Percentiles rank a stretch among this genome's conserved stretches.
Evolutionary conservation across 1,139 yeast species (phyloP).

Genomic region (Blastobotrys arbuscula): DNA sequence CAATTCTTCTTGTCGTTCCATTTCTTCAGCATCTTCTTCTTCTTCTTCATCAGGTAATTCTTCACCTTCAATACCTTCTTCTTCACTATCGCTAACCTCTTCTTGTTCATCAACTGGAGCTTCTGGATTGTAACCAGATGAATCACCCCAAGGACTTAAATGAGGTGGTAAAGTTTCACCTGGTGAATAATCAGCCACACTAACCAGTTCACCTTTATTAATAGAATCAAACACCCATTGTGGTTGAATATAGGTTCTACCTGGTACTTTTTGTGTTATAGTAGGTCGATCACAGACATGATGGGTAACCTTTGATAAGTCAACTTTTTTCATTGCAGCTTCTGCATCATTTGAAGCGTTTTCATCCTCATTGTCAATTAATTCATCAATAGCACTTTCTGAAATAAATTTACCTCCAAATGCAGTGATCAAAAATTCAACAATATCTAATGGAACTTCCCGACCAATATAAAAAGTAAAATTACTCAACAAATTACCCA

Average conservation of each 20-base stretch:
- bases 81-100: slow-evolving; percentile 44
- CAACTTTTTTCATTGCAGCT: slow-evolving; percentile 40
- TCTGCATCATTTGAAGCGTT: slow-evolving; percentile 25
- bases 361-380: slow-evolving; percentile 37
- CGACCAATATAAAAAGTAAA: slow-evolving; percentile 87
- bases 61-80: slow-evolving; percentile 36
- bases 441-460: slow-evolving; percentile 88
- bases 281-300: slow-evolving; percentile 93
- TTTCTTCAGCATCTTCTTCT: slow-evolving; percentile 34
- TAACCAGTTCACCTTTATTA: slow-evolving; percentile 66
- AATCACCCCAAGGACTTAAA: slow-evolving; percentile 98
- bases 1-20: slow-evolving; percentile 72
- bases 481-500: slow-evolving; percentile 61
- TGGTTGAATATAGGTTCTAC: slow-evolving; percentile 92
- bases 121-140: slow-evolving; percentile 82
- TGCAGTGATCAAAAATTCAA: slow-evolving; percentile 81
- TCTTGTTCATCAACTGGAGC: slow-evolving; percentile 40
- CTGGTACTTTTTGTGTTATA: slow-evolving; percentile 68
- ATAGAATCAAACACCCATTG: slow-evolving; percentile 96
- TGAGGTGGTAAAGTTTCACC: slow-evolving; percentile 97
- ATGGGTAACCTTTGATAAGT: slow-evolving; percentile 73
- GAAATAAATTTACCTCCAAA: slow-evolving; percentile 84
- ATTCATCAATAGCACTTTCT: slow-evolving; percentile 82
- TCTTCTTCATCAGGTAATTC: slow-evolving; percentile 43
- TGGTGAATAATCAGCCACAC: slow-evolving; percentile 80